These are phyloP conservation scores for Pseudoscleropodium purum DNA, from an alignment of 225 moss, liverwort and hornwort genomes.

Conservation along the genomic window DNA sequence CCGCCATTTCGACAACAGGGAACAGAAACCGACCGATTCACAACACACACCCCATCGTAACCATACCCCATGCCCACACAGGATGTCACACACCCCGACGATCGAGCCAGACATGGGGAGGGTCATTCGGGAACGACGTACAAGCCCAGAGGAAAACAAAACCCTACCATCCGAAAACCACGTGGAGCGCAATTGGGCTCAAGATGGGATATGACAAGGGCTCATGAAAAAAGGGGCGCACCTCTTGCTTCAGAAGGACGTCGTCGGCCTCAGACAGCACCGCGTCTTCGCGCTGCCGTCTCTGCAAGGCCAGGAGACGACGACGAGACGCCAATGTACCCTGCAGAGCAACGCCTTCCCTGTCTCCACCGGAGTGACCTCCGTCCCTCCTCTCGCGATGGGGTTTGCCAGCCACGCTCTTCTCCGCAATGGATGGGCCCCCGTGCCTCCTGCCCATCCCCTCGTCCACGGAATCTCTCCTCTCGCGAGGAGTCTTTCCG, in stretches of 20 bases:
- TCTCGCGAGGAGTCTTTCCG: neutral
- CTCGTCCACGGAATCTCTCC: neutral
- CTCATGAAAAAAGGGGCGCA: neutral
- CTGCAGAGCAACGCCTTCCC: neutral
- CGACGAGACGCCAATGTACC: slow-evolving; percentile 31
- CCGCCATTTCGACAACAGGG: neutral
- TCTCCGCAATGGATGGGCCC: slow-evolving; percentile 9
- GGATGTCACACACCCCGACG: neutral
- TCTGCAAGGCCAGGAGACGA: slow-evolving; percentile 28
- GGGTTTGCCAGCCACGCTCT: slow-evolving; percentile 12
- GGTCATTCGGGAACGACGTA: neutral
- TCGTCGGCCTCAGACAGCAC: slow-evolving; percentile 32
- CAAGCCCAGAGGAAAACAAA: neutral
- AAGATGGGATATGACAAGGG: neutral
- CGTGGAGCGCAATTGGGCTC: neutral
- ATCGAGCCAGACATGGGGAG: neutral
- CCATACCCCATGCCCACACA: neutral
- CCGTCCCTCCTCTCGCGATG: slow-evolving; percentile 26
- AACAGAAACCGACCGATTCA: neutral
- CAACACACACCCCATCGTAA: neutral
- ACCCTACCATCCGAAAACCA: neutral
- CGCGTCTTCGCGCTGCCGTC: slow-evolving; percentile 26
- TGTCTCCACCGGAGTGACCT: slow-evolving; percentile 8
- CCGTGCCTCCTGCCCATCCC: slow-evolving; percentile 9
- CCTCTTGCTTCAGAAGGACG: slow-evolving; percentile 35